Base-by-base conservation (phyloP, 306 rosid species). In the Quercus dentata region DNA sequence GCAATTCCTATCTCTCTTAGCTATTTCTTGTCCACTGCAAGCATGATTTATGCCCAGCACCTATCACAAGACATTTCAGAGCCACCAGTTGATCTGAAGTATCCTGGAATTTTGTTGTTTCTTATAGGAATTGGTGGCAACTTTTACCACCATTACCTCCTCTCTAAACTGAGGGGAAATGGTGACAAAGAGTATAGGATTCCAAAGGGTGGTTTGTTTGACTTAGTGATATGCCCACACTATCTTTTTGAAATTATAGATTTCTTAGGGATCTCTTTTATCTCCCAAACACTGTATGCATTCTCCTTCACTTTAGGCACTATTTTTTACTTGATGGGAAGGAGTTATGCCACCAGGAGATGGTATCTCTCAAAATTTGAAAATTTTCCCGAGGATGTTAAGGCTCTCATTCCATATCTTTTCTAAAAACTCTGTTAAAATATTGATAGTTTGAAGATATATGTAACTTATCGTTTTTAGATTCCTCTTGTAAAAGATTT, bases 311-410 rank as follows among this genome's bases (percentile, higher is more conserved):
- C 90, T 52, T 0, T 83, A 7, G 98, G 90, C 75, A 74, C 88
- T 2, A 74, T 85, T 54, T 71, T 88, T 5, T 92, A 89, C 82
- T 77, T 92, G 87, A 6, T 73, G 11, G 97, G 98, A 38, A 86
- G 98, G 85, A 94, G 98, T 78, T 80, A 49, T 73, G 89, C 93
- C 19, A 92, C 98, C 13, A 82, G 88, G 82, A 85, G 62, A 64
- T 94, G 97, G 97, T 92, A 92, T 49, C 57, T 79, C 31, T 91
- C 97, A 31, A 94, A 92, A 76, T 94, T 92, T 84, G 92, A 92
- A 27, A 82, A 86, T 76, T 94, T 94, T 79, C 93, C 94, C 20
- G 69, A 70, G 2, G 23, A 85, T 85, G 77, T 92, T 21, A 92
- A 91, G 88, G 94, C 97, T 59, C 44, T 94, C 6, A 64, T 92